These are phyloP conservation scores for Pseudozyma tsukubaensis DNA, from an alignment of 1,284 basidiomycete species.

Conservation along the genomic window DNA sequence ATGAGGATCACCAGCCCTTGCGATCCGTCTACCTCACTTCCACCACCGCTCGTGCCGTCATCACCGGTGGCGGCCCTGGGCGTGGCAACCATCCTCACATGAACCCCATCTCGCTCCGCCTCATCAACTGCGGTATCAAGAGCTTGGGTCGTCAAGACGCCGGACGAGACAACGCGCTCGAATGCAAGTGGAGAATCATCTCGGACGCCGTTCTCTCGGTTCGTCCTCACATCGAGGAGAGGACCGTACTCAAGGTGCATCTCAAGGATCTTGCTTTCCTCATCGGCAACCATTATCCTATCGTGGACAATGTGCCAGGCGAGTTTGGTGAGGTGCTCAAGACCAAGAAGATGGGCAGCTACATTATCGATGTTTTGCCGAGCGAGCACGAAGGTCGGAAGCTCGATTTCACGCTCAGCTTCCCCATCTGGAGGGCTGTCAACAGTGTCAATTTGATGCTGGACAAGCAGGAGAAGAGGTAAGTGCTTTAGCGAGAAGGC, in stretches of 20 bases:
- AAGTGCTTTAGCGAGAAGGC: constrained; percentile 5
- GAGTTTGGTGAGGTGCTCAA: constrained; percentile 49
- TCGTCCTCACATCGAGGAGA: constrained; percentile 79
- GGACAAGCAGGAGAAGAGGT: constrained; percentile 68
- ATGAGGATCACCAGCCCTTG: constrained; percentile 79
- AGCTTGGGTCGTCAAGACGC: constrained; percentile 74
- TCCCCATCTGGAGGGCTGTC: constrained; percentile 65
- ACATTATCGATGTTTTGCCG: constrained; percentile 60
- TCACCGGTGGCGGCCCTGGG: constrained; percentile 77
- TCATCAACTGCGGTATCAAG: constrained; percentile 92
- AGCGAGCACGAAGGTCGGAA: constrained; percentile 51
- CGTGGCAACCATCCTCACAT: constrained; percentile 56
- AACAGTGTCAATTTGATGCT: constrained; percentile 67
- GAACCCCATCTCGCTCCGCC: constrained; percentile 82
- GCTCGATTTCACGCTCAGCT: constrained; percentile 51
- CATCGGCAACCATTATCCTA: constrained; percentile 64
- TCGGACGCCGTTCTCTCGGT: constrained; percentile 86
- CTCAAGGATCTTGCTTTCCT: constrained; percentile 77
- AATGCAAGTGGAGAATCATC: constrained; percentile 78
- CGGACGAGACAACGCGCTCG: constrained; percentile 69
- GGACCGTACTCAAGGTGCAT: constrained; percentile 76
- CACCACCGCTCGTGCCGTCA: constrained; percentile 78
- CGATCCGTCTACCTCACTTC: constrained; percentile 92
- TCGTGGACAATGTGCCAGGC: constrained; percentile 56
- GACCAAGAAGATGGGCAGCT: constrained; percentile 59